phyloP scores from a whole-genome alignment of 352 stramenopile species.

The Phytophthora crassamura region DNA sequence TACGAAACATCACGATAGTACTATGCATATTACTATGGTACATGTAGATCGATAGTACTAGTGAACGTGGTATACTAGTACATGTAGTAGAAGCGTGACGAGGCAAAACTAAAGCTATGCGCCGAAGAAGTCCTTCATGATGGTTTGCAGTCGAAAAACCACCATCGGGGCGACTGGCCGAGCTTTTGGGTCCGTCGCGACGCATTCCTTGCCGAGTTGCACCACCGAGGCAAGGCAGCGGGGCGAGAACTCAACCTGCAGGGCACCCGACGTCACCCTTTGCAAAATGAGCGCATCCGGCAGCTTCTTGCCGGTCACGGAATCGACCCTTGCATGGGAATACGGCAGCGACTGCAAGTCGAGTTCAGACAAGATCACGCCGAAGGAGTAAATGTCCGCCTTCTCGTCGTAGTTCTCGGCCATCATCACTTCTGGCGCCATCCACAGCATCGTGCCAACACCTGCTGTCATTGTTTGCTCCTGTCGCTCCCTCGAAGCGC shows the following conservation, averaged over 20 bases:
- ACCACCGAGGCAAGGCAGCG: background rate
- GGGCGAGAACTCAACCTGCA: constrained; percentile 25
- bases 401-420: constrained; percentile 21
- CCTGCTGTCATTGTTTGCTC: constrained; percentile 17
- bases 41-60: too few relatives aligned
- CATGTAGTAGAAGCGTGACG: too few relatives aligned
- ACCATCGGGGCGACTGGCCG: constrained; percentile 21
- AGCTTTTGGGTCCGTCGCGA: constrained; percentile 8
- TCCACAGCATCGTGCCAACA: constrained; percentile 21
- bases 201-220: constrained; percentile 18
- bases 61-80: too few relatives aligned
- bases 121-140: constrained; percentile 15
- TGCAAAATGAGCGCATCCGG: constrained; percentile 29
- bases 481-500: constrained; percentile 8
- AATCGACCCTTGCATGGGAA: constrained; percentile 1
- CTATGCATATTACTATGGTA: too few relatives aligned
- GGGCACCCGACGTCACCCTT: constrained; percentile 13
- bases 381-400: constrained; percentile 32
- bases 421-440: constrained; percentile 29
- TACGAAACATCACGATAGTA: too few relatives aligned
- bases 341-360: constrained; percentile 26
- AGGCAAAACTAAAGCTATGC: too few relatives aligned
- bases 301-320: constrained; percentile 15
- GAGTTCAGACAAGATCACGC: constrained; percentile 28
- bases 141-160: constrained; percentile 25